phyloP scores from a whole-genome alignment of 768 basidiomycete species.

The Boletus reticulatus region DNA sequence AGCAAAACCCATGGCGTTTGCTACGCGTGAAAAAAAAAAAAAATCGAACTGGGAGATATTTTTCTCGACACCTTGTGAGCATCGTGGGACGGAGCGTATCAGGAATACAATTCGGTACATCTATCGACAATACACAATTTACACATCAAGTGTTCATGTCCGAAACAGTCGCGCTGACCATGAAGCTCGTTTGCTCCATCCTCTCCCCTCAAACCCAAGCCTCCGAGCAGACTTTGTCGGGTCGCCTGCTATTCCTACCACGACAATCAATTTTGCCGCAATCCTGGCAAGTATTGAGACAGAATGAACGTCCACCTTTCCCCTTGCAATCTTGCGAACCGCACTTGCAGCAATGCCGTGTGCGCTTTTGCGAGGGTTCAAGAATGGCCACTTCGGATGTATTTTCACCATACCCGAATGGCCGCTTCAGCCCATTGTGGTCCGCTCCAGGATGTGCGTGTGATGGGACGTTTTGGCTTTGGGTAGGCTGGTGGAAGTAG shows the following conservation, averaged over 20 bases:
- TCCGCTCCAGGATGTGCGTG: conserved; percentile 26
- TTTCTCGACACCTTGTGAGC: too few relatives aligned
- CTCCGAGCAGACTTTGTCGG: conserved; percentile 71
- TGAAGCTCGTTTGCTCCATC: background rate
- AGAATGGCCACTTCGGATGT: conserved; percentile 28
- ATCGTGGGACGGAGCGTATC: background rate
- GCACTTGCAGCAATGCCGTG: conserved; percentile 82
- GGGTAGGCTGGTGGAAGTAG: conserved; percentile 29
- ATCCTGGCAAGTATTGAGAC: conserved; percentile 73
- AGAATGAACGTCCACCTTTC: conserved; percentile 75
- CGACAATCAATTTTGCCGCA: conserved; percentile 79
- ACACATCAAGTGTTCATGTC: conserved; percentile 8
- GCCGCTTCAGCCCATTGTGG: conserved; percentile 27
- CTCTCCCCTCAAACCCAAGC: conserved; percentile 36
- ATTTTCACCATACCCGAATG: conserved; percentile 27
- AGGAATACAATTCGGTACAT: conserved; percentile 1
- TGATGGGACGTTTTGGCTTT: conserved; percentile 20
- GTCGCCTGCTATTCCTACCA: conserved; percentile 74
- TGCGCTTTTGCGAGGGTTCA: conserved; percentile 52
- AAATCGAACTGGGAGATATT: too few relatives aligned
- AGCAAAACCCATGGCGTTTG: conserved; percentile 44
- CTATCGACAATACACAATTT: conserved; percentile 8
- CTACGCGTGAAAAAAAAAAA: conserved; percentile 43
- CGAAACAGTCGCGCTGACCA: background rate
- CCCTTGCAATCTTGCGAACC: conserved; percentile 81